These are phyloP conservation scores for Stipa capillata DNA, from an alignment of 176 grass and related monocot genomes.

Conservation along the genomic window DNA sequence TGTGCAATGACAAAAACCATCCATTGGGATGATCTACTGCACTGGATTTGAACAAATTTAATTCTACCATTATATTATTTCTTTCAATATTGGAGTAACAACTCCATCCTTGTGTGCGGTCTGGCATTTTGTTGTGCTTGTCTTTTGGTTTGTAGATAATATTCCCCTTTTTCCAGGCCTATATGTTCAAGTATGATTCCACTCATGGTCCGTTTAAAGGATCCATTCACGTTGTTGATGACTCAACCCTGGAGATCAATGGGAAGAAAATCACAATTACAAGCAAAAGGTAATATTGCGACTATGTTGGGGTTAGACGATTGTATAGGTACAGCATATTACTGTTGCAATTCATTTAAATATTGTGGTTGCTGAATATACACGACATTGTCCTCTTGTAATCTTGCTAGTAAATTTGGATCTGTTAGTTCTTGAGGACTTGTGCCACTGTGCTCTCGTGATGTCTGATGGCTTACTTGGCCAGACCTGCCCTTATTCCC, in stretches of 20 bases:
- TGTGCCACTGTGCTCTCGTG: not conserved
- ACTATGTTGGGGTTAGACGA: not conserved
- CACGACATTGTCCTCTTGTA: not conserved
- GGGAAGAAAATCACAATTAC: constrained; percentile 80
- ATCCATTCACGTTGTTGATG: constrained; percentile 66
- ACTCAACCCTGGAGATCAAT: constrained; percentile 83
- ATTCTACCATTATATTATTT: not conserved
- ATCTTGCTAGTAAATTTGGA: not conserved
- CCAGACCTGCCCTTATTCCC: not conserved
- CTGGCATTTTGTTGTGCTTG: not conserved
- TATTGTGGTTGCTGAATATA: not conserved
- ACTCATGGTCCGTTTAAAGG: constrained; percentile 86
- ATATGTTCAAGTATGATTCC: constrained; percentile 99
- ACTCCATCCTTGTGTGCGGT: not conserved
- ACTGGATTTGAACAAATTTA: not conserved
- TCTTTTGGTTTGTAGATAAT: not conserved
- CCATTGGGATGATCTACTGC: not conserved
- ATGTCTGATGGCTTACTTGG: not conserved
- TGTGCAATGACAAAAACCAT: not conserved
- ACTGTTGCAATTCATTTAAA: not conserved
- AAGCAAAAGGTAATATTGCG: constrained; percentile 67
- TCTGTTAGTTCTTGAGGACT: not conserved
- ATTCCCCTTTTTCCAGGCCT: constrained; percentile 53
- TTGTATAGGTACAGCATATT: not conserved
- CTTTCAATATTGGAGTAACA: not conserved